Percentiles rank a stretch among this genome's conserved stretches.
phyloP scores from a whole-genome alignment of 257 asterid species.

The Linaria vulgaris region DNA sequence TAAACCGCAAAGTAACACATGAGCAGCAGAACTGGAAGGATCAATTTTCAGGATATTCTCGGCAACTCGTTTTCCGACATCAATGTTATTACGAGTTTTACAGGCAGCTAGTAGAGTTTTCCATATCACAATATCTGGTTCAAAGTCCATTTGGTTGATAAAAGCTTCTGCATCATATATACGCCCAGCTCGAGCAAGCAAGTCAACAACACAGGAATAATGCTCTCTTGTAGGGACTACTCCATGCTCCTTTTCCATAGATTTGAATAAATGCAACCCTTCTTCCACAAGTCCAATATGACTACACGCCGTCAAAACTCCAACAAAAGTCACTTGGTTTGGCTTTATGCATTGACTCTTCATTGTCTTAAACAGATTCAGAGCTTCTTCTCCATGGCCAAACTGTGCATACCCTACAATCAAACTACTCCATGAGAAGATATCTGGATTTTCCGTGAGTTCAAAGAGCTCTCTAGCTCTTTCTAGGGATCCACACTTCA shows the following conservation, averaged over 20 bases:
- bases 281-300: conserved; percentile 75
- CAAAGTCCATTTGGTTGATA: conserved; percentile 35
- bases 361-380: conserved; percentile 53
- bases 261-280: conserved; percentile 57
- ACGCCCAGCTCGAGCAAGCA: conserved; percentile 67
- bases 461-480: conserved; percentile 50
- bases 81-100: conserved; percentile 43
- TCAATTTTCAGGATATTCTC: conserved; percentile 58
- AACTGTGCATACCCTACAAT: conserved; percentile 71
- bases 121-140: conserved; percentile 69
- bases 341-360: conserved; percentile 51
- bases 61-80: conserved; percentile 63
- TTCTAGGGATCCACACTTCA: conserved; percentile 70
- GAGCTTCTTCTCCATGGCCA: conserved; percentile 61
- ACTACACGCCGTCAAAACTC: conserved; percentile 80
- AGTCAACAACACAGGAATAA: conserved; percentile 60
- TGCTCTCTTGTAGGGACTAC: conserved; percentile 67
- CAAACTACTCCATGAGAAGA: conserved; percentile 68
- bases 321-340: conserved; percentile 68
- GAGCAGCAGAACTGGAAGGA: conserved; percentile 60
- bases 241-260: conserved; percentile 55
- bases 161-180: conserved; percentile 63
- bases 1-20: conserved; percentile 54
- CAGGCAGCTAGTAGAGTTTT: conserved; percentile 68
- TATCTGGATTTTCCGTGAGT: conserved; percentile 44